Evolutionary conservation across 805 yeast species (phyloP).

Genomic region (Saccharomycopsis sp.): DNA sequence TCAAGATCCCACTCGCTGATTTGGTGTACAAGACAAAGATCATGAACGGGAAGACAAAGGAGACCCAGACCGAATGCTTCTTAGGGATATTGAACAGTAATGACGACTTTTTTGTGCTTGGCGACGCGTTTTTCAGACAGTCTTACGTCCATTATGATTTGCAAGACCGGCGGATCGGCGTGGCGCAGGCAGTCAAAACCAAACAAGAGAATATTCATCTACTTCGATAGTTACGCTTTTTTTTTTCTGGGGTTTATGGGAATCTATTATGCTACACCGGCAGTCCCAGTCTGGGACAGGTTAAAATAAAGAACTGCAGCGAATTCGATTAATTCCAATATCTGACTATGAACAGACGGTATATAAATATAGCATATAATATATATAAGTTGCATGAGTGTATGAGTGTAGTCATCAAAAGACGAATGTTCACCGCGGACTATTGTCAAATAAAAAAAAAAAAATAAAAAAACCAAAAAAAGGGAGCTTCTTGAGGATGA

Average conservation of each 20-base stretch:
- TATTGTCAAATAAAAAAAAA: neutral
- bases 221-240: slow-evolving; percentile 26
- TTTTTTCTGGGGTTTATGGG: neutral
- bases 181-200: slow-evolving; percentile 40
- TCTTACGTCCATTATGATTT: slow-evolving; percentile 52
- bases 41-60: neutral
- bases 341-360: neutral
- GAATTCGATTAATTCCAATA: neutral
- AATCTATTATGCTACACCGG: too few relatives aligned
- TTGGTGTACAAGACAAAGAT: slow-evolving; percentile 22
- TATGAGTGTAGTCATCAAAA: too few relatives aligned
- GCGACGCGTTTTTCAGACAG: slow-evolving; percentile 46
- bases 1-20: slow-evolving; percentile 42
- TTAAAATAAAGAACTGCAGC: neutral
- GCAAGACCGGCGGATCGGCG: slow-evolving; percentile 35
- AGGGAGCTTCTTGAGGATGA: neutral
- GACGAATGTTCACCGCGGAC: neutral
- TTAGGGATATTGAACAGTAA: slow-evolving; percentile 28
- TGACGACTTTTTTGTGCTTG: slow-evolving; percentile 37
- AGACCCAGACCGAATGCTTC: neutral
- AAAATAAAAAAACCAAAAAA: too few relatives aligned
- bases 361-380: too few relatives aligned
- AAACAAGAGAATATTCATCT: slow-evolving; percentile 34
- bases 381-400: neutral
- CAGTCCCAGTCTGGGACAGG: too few relatives aligned